Conservation (phyloP, 208 protist genomes). For the Balamuthia mandrillaris region DNA sequence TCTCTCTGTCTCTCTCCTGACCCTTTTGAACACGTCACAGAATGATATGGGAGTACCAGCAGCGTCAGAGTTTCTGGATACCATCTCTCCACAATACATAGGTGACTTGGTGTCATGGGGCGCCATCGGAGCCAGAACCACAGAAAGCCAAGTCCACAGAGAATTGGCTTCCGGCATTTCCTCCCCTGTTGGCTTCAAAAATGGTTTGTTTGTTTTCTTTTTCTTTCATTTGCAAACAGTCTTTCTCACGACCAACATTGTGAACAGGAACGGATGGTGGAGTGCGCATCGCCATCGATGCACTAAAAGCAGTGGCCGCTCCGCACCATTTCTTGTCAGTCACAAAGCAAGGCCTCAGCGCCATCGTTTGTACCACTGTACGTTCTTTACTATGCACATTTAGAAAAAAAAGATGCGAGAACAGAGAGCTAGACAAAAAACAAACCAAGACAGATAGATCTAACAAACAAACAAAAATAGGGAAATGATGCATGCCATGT, state of each 20-base stretch:
- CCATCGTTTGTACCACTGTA: conserved; percentile 65
- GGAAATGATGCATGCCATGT: conserved; percentile 69
- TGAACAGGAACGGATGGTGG: conserved; percentile 60
- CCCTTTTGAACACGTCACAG: neutral
- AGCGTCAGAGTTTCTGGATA: conserved; percentile 75
- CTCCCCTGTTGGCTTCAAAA: conserved; percentile 77
- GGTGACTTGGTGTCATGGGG: conserved; percentile 70
- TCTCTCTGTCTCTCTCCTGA: neutral
- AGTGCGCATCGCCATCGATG: conserved; percentile 65
- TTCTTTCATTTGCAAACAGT: neutral
- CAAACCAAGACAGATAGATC: too few relatives aligned
- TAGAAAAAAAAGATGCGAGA: neutral
- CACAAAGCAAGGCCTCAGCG: conserved; percentile 68
- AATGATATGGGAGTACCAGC: conserved; percentile 68
- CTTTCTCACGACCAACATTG: neutral
- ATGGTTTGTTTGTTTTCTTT: conserved; percentile 35
- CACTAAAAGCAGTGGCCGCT: conserved; percentile 46
- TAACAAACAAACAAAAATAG: too few relatives aligned
- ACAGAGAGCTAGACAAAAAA: too few relatives aligned
- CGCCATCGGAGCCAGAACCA: conserved; percentile 75
- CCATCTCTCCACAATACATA: conserved; percentile 77
- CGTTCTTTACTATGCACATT: conserved; percentile 15
- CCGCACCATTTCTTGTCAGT: conserved; percentile 69
- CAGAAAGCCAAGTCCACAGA: conserved; percentile 66
- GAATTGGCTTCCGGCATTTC: conserved; percentile 76